Conservation (phyloP, 345 rosid species). For the Cochlearia excelsa region DNA sequence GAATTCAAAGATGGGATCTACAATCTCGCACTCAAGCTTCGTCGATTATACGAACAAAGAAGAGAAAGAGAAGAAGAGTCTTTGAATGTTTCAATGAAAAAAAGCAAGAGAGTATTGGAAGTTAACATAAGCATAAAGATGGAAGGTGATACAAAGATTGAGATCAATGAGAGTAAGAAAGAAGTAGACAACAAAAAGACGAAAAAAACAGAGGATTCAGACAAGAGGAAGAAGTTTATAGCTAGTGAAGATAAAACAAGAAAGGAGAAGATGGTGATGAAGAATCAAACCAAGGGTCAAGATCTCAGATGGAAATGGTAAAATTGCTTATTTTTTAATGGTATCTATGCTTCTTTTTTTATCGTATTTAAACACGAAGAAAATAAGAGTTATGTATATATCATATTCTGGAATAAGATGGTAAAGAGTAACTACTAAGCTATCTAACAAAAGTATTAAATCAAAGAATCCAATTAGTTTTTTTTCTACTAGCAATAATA, state of each 20-base stretch:
- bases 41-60: conserved; percentile 56
- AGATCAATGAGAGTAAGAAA: conserved; percentile 53
- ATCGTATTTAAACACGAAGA: too few species aligned
- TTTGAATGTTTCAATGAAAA: conserved; percentile 15
- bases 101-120: conserved; percentile 41
- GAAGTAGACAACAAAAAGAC: conserved; percentile 2
- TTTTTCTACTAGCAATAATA: too few species aligned
- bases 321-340: too few species aligned
- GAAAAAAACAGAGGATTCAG: neutral
- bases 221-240: conserved; percentile 36
- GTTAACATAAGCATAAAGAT: conserved; percentile 62
- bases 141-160: conserved; percentile 67
- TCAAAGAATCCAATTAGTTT: too few species aligned
- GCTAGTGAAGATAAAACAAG: conserved; percentile 31
- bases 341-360: too few species aligned
- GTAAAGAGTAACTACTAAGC: too few species aligned
- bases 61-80: conserved; percentile 42
- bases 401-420: too few species aligned
- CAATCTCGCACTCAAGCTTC: conserved; percentile 61
- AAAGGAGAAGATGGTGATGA: conserved; percentile 5
- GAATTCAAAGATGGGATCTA: conserved; percentile 74
- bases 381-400: too few species aligned
- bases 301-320: neutral
- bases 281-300: neutral
- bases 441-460: too few species aligned